Evolutionary conservation across 2,329 filamentous ascomycete species (phyloP), one percentile per base, ranked within the genome.

Genomic region (Neophaeococcomyces mojaviensis): DNA sequence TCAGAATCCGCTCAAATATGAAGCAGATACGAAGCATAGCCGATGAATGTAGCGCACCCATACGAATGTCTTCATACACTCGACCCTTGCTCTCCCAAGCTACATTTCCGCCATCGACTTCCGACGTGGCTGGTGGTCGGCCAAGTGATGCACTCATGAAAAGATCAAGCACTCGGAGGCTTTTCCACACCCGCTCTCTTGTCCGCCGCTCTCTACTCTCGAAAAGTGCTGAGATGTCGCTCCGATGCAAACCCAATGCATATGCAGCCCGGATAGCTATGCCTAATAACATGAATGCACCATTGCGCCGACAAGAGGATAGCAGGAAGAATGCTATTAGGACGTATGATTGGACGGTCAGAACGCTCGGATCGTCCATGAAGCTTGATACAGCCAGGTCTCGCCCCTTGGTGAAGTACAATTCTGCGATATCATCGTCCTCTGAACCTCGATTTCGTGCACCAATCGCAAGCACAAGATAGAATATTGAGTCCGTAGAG

Each of bases 261-360:
- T 75, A 76, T 1, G 71, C 70, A 10, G 72, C 70, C 22, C 72
- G 66, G 18, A 73, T 63, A n/a, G 73, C 71, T 44, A 75, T 63
- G 48, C 71, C 72, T 15, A 76, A 67, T 39, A 74, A 71, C 54
- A 75, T 65, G 45, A 73, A 76, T 4, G 72, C 72, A 1, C 70
- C 72, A 48, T 76, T 76, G 9, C 71, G 69, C 35, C 73, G 68
- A 46, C 69, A 74, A 9, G 69, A 69, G 22, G 71, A 63, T 2
- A 76, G 61, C 70, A 76, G 71, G 52, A 70, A 76, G 50, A 75
- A 66, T 1, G 71, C 68, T n/a, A 76, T 66, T 13, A 75, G 53
- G 4, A 70, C 62, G 52, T 74, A 75, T 1, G 71, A 71, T 53
- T 75, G 72, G 2, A 76, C 71, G 0, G 71, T 74, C 38, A 68